Percentiles rank a stretch among this genome's conserved stretches.
These are phyloP conservation scores for Solanum pimpinellifolium DNA, from an alignment of 257 asterid species.

Conservation along the genomic window DNA sequence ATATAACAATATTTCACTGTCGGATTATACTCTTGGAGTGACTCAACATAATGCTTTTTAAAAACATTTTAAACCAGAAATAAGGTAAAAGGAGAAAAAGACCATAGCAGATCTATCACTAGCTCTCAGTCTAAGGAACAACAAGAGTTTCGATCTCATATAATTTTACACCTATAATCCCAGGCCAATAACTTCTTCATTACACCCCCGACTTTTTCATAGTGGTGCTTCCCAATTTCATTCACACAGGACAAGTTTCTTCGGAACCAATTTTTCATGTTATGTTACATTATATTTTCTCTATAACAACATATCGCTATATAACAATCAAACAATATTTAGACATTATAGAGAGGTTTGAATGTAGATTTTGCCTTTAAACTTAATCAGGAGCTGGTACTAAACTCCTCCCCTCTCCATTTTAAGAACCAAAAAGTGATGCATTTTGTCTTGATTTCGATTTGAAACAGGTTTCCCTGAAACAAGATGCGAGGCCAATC, in stretches of 20 bases:
- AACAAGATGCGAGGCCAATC: neutral
- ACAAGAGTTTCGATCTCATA: neutral
- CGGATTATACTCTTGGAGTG: neutral
- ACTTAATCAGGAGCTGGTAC: neutral
- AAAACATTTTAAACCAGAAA: neutral
- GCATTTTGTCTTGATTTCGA: neutral
- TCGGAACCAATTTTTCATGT: neutral
- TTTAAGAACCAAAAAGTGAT: neutral
- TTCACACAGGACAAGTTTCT: neutral
- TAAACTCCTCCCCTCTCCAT: neutral
- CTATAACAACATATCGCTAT: neutral
- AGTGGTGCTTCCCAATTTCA: neutral
- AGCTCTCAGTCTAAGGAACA: neutral
- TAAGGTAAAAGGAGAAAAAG: neutral
- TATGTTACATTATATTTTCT: neutral
- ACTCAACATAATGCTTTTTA: neutral
- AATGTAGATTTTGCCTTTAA: neutral
- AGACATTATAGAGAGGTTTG: neutral
- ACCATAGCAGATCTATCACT: neutral
- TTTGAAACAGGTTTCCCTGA: neutral
- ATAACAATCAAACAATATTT: neutral
- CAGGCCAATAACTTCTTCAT: neutral
- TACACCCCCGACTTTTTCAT: neutral
- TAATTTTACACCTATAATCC: neutral
- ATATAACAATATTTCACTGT: no score